Conservation (phyloP, 2,329 filamentous ascomycete genomes). For the Neopestalotiopsis rosae region DNA sequence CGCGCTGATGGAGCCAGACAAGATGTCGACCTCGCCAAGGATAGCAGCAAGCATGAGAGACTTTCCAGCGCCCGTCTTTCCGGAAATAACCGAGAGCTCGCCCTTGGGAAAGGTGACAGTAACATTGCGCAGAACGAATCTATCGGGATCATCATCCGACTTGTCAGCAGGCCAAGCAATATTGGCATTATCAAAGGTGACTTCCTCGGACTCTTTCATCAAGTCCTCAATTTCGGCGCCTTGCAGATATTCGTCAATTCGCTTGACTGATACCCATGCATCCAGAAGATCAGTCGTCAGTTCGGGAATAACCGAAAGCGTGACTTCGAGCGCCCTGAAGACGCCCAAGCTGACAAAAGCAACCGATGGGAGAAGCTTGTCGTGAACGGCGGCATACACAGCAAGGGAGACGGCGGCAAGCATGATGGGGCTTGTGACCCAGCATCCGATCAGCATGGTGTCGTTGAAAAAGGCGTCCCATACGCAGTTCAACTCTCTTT, state of each 20-base stretch:
- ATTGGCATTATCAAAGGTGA: conserved; percentile 70
- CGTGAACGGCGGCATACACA: conserved; percentile 69
- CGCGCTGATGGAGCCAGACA: conserved; percentile 65
- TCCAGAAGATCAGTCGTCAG: conserved; percentile 74
- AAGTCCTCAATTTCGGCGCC: conserved; percentile 67
- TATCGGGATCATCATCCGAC: conserved; percentile 58
- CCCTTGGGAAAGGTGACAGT: conserved; percentile 70
- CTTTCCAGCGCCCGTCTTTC: conserved; percentile 80
- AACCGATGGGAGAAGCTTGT: conserved; percentile 70
- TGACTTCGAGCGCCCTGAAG: conserved; percentile 75
- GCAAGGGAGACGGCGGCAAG: conserved; percentile 74
- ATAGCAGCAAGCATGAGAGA: conserved; percentile 76
- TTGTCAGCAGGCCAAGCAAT: conserved; percentile 78
- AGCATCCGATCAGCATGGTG: conserved; percentile 67
- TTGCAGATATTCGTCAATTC: conserved; percentile 74
- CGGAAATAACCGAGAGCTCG: conserved; percentile 76
- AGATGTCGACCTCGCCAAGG: conserved; percentile 75
- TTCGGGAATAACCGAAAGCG: conserved; percentile 74
- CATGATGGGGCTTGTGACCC: conserved; percentile 76
- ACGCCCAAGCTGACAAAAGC: conserved; percentile 81
- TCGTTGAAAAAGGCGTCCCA: conserved; percentile 72
- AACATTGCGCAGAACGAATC: conserved; percentile 70
- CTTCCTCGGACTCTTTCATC: conserved; percentile 59
- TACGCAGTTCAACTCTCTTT: conserved; percentile 69
- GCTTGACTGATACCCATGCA: conserved; percentile 72